Evolutionary conservation across 768 basidiomycete species (phyloP).

Genomic region (Tephrocybe sp.): DNA sequence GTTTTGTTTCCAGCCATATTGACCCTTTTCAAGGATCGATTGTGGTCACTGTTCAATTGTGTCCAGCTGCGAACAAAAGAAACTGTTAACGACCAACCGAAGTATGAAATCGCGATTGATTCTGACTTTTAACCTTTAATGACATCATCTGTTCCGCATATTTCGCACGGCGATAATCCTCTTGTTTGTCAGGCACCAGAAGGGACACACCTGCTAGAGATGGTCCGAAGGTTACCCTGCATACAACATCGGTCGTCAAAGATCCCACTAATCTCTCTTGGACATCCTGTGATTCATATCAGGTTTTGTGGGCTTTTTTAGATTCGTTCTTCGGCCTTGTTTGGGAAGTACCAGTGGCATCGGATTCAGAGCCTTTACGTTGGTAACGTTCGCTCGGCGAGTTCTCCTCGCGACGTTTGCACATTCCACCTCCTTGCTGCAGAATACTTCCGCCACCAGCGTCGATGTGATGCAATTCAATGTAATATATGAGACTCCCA

Average conservation of each 20-base stretch:
- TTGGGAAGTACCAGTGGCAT: background rate
- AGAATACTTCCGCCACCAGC: background rate
- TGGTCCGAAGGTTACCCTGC: background rate
- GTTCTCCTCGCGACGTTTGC: background rate
- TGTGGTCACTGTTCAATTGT: background rate
- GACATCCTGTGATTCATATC: slow-evolving; percentile 1
- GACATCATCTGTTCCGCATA: slow-evolving; percentile 10
- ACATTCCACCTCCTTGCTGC: background rate
- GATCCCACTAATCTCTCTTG: slow-evolving; percentile 3
- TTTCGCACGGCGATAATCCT: slow-evolving; percentile 4
- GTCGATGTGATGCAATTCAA: slow-evolving; percentile 5
- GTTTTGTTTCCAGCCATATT: slow-evolving; percentile 3
- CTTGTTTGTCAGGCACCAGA: slow-evolving; percentile 4
- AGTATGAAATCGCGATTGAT: slow-evolving; percentile 2
- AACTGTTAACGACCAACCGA: background rate
- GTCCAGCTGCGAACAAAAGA: slow-evolving; percentile 4
- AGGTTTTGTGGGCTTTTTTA: background rate
- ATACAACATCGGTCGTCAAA: slow-evolving; percentile 3
- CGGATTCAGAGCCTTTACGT: slow-evolving; percentile 4
- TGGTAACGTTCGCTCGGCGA: slow-evolving; percentile 8
- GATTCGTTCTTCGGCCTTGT: slow-evolving; percentile 6
- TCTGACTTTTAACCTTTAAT: slow-evolving; percentile 7
- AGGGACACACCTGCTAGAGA: background rate
- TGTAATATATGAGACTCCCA: slow-evolving; percentile 8
- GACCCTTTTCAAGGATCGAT: background rate